Evolutionary conservation across 306 rosid species (phyloP).

Genomic region (Acacia melanoxylon): DNA sequence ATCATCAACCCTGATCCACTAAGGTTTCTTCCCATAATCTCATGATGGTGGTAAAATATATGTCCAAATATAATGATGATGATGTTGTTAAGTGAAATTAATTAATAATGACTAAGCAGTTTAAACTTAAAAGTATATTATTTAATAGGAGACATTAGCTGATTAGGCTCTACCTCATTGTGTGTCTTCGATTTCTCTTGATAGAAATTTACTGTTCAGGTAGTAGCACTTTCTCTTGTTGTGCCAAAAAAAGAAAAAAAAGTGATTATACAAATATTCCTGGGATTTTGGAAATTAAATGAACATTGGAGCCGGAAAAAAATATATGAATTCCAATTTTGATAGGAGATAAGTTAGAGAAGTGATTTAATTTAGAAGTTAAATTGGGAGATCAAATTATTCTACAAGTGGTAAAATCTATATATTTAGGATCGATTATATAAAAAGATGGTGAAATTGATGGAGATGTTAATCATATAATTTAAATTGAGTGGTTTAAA

Average conservation of each 20-base stretch:
- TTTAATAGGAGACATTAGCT: background rate
- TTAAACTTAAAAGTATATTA: background rate
- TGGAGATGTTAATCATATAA: no score
- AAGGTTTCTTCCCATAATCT: background rate
- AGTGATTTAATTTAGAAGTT: no score
- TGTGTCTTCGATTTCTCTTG: background rate
- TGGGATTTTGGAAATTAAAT: no score
- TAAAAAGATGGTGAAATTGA: no score
- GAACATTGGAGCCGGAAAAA: no score
- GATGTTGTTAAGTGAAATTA: background rate
- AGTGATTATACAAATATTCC: background rate
- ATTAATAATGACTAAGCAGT: background rate
- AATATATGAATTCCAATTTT: no score
- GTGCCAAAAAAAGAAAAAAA: background rate
- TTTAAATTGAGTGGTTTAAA: no score
- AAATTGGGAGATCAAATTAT: no score
- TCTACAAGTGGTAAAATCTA: no score
- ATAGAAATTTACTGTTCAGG: background rate
- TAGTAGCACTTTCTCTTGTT: background rate
- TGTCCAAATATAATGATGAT: background rate
- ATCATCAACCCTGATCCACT: background rate
- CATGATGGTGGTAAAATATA: background rate
- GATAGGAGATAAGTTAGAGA: no score
- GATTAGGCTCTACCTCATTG: background rate
- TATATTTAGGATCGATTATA: no score